These are phyloP conservation scores for Exophiala bonariae DNA, from an alignment of 2,329 filamentous ascomycete species.

Conservation along the genomic window DNA sequence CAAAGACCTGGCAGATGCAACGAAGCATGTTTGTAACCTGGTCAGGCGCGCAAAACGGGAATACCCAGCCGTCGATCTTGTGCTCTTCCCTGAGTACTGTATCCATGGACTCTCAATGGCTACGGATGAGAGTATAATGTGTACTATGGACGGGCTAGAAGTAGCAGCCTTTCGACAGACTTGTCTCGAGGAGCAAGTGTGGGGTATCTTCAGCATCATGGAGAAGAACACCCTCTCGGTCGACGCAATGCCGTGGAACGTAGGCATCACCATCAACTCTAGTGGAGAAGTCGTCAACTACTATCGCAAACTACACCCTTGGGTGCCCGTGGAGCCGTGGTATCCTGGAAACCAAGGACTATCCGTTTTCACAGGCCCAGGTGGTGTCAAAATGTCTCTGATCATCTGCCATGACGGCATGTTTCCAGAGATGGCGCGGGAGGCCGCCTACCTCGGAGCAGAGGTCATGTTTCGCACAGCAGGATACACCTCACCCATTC, in stretches of 20 bases:
- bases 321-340: slow-evolving; percentile 11
- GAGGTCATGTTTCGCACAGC: slow-evolving; percentile 8
- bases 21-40: slow-evolving; percentile 6
- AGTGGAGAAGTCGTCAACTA: slow-evolving; percentile 7
- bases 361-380: slow-evolving; percentile 8
- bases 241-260: slow-evolving; percentile 7
- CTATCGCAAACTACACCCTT: slow-evolving; percentile 10
- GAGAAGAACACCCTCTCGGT: slow-evolving; percentile 5
- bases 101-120: slow-evolving; percentile 8
- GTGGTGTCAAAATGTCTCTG: slow-evolving; percentile 9
- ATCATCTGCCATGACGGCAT: slow-evolving; percentile 15
- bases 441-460: slow-evolving; percentile 10
- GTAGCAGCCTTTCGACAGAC: slow-evolving; percentile 4
- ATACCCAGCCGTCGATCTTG: slow-evolving; percentile 6
- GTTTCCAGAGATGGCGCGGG: slow-evolving; percentile 11
- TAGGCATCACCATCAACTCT: slow-evolving; percentile 10
- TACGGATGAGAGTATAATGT: slow-evolving; percentile 6
- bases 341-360: slow-evolving; percentile 10
- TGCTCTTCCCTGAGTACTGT: slow-evolving; percentile 11
- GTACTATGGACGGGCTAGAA: slow-evolving; percentile 7
- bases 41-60: slow-evolving; percentile 6
- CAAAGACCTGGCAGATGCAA: background rate
- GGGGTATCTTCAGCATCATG: slow-evolving; percentile 14
- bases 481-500: slow-evolving; percentile 10
- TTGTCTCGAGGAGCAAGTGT: slow-evolving; percentile 6